phyloP scores from a whole-genome alignment of 768 basidiomycete species.

The Tylopilus intermedius region DNA sequence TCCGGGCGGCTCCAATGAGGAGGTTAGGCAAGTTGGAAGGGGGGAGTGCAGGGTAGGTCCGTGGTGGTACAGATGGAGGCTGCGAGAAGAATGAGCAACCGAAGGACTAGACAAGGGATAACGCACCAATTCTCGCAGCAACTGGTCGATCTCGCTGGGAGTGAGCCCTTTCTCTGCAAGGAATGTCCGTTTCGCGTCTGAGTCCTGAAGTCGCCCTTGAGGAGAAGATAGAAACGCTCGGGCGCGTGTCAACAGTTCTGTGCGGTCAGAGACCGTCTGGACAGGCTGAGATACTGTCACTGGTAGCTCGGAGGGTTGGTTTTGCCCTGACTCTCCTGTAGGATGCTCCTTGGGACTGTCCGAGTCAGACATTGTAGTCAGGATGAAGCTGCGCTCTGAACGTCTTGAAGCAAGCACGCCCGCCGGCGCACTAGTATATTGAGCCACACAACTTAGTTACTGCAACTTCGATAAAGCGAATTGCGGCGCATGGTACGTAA shows the following conservation, averaged over 20 bases:
- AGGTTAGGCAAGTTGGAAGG: conserved; percentile 68
- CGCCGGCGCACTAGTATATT: too few relatives aligned
- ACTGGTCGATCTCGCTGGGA: conserved; percentile 51
- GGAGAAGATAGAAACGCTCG: conserved; percentile 63
- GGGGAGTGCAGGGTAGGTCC: conserved; percentile 65
- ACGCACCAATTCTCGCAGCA: conserved; percentile 56
- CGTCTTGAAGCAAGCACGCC: too few relatives aligned
- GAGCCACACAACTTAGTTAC: too few relatives aligned
- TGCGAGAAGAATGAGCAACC: conserved; percentile 15
- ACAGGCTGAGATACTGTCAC: neutral
- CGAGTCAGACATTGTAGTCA: conserved; percentile 12
- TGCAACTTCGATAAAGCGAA: too few relatives aligned
- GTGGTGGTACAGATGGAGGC: conserved; percentile 56
- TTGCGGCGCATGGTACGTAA: too few relatives aligned
- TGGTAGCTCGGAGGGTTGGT: neutral
- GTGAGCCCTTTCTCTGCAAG: conserved; percentile 66
- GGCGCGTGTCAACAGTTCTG: conserved; percentile 50
- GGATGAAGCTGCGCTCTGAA: neutral
- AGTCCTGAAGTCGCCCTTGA: conserved; percentile 56
- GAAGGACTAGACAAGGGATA: neutral
- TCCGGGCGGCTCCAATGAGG: conserved; percentile 53
- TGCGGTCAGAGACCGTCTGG: conserved; percentile 25
- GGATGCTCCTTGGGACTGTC: conserved; percentile 1
- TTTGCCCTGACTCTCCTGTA: neutral
- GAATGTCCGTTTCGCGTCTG: conserved; percentile 54